These are phyloP conservation scores for Dactylellina haptotyla DNA, from an alignment of 2,329 filamentous ascomycete species.

Conservation along the genomic window DNA sequence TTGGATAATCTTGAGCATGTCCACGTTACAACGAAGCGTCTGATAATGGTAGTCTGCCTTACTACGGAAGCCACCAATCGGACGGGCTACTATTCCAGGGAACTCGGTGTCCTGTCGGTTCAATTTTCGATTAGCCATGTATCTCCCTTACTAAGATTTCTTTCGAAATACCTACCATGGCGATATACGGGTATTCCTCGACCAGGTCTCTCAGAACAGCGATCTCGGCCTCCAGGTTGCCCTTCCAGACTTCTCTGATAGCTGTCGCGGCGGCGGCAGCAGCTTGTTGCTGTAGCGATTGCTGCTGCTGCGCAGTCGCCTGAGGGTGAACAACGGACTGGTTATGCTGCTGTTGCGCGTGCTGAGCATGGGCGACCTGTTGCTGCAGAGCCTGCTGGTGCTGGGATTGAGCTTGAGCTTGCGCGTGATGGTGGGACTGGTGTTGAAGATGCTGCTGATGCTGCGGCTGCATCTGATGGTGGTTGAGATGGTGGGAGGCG, in stretches of 20 bases:
- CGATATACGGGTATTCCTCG: constrained; percentile 92
- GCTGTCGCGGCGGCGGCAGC: constrained; percentile 63
- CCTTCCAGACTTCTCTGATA: constrained; percentile 96
- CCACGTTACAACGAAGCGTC: constrained; percentile 94
- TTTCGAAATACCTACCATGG: constrained; percentile 77
- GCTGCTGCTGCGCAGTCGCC: constrained; percentile 44
- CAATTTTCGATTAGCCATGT: background rate
- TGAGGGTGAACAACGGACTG: constrained; percentile 48
- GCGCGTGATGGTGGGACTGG: constrained; percentile 61
- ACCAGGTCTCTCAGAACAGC: constrained; percentile 81
- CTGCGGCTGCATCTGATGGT: constrained; percentile 54
- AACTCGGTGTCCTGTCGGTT: constrained; percentile 87
- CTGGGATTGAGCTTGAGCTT: constrained; percentile 68
- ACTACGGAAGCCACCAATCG: constrained; percentile 91
- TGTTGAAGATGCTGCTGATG: constrained; percentile 67
- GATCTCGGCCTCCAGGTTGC: constrained; percentile 93
- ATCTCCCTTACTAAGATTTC: constrained; percentile 55
- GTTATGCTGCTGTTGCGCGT: constrained; percentile 62
- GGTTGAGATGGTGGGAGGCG: constrained; percentile 46
- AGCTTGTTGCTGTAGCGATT: constrained; percentile 64
- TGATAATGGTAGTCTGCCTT: constrained; percentile 99
- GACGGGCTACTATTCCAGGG: constrained; percentile 93
- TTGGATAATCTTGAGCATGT: constrained; percentile 96
- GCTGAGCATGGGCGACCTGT: constrained; percentile 53
- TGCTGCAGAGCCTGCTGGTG: constrained; percentile 64